phyloP scores from a whole-genome alignment of 1,284 basidiomycete genomes.

The Flammula alnicola region DNA sequence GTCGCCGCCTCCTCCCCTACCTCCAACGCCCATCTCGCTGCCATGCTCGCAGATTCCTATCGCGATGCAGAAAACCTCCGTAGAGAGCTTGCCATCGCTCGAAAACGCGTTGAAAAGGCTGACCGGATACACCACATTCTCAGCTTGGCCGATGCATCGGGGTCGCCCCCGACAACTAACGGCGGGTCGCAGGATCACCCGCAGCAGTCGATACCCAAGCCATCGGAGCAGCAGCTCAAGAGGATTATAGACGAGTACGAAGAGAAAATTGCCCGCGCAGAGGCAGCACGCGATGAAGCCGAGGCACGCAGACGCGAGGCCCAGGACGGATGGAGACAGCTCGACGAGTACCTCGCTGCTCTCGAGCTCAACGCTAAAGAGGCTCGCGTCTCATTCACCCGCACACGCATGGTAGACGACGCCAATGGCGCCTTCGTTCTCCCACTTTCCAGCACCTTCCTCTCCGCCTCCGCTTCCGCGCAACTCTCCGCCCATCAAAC shows the following conservation, averaged over 20 bases:
- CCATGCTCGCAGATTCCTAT: conserved; percentile 56
- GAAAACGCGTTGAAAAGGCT: conserved; percentile 55
- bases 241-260: conserved; percentile 48
- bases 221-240: conserved; percentile 6
- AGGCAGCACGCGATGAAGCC: conserved; percentile 60
- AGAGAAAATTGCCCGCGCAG: conserved; percentile 50
- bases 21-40: conserved; percentile 53
- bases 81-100: conserved; percentile 47
- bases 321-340: conserved; percentile 56
- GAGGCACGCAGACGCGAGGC: conserved; percentile 53
- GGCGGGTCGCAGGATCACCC: conserved; percentile 7
- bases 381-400: conserved; percentile 52
- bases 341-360: conserved; percentile 52
- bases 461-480: conserved; percentile 5
- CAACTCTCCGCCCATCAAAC: neutral
- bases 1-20: neutral
- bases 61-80: conserved; percentile 54
- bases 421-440: conserved; percentile 42
- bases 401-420: conserved; percentile 49
- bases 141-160: conserved; percentile 23
- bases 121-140: conserved; percentile 42
- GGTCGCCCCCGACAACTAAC: conserved; percentile 23
- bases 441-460: conserved; percentile 23
- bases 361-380: conserved; percentile 54
- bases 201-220: conserved; percentile 1